Evolutionary conservation across 805 yeast species (phyloP).

Genomic region (Sungouiozyma intestinalis): DNA sequence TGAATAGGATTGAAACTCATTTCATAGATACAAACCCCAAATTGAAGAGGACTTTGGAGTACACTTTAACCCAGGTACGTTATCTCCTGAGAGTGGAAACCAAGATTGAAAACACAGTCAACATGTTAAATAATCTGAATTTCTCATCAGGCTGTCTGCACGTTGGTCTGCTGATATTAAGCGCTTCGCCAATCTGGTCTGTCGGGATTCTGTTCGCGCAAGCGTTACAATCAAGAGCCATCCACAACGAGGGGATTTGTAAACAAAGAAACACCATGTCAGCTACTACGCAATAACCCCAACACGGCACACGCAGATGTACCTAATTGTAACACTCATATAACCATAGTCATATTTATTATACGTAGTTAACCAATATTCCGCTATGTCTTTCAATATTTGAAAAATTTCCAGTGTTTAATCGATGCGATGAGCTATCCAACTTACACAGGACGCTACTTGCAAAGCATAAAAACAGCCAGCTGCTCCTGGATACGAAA

Average conservation of each 20-base stretch:
- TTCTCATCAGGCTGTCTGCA: constrained; percentile 47
- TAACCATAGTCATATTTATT: too few relatives aligned
- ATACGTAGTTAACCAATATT: too few relatives aligned
- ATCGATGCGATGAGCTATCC: neutral
- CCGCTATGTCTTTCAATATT: too few relatives aligned
- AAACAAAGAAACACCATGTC: too few relatives aligned
- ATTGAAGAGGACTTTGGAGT: neutral
- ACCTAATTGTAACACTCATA: too few relatives aligned
- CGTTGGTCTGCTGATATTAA: constrained; percentile 61
- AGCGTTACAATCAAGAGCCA: constrained; percentile 58
- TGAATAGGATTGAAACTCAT: constrained; percentile 50
- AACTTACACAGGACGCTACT: neutral
- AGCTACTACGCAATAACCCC: too few relatives aligned
- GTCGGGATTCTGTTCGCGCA: constrained; percentile 67
- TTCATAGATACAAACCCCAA: constrained; percentile 32
- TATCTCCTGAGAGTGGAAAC: constrained; percentile 31
- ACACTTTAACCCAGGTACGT: constrained; percentile 2
- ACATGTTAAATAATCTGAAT: constrained; percentile 38
- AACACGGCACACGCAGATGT: too few relatives aligned
- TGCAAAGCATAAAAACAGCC: neutral
- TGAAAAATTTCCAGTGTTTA: neutral
- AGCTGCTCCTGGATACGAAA: neutral
- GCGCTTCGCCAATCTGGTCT: constrained; percentile 84
- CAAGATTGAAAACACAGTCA: constrained; percentile 34
- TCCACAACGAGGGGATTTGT: constrained; percentile 18